Evolutionary conservation across 495 filamentous ascomycete genomes (phyloP), one percentile per base, ranked within the genome.

Genomic region (Cercophora newfieldiana): DNA sequence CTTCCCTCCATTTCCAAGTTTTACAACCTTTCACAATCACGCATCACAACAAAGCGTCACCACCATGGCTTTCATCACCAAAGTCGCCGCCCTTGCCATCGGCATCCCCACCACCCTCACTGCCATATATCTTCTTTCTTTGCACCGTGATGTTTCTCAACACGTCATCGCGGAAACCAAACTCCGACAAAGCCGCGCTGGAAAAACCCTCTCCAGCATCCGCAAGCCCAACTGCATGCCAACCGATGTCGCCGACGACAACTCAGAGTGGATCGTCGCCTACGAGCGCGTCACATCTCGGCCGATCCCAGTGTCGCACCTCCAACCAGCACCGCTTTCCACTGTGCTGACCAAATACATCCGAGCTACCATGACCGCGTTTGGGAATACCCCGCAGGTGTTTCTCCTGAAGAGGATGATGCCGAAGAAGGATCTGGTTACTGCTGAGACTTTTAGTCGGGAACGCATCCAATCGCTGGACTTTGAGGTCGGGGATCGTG

Each of bases 361-460:
- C 3, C 58, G 68, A 16, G 68, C 72, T 1, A 75, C 76, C 1
- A 74, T 77, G 73, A 64, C 64, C 5, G 67, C 68, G 2, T 75
- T 77, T 63, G 51, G 72, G 21, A 69, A 68, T 65, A 77, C 76
- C 54, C 74, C 73, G n/a, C 73, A 77, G 65, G 73, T 71, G 0
- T 66, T 69, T n/a, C 19, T 71, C 10, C 70, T 77, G 6, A 60
- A 47, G 65, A 51, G 69, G 0, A 57, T 62, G 24, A 21, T 67
- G 30, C 25, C 44, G 4, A 56, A 59, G 10, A 49, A 66, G 29
- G 58, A 30, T 4, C 67, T 30, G 7, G 64, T 48, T 30, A 61
- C 30, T 16, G 6, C 18, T 26, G 22, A 31, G n/a, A 69, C 74
- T 1, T 78, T 75, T 51, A 61, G 64, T 8, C 31, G 55, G 24